Evolutionary conservation across 208 protist genomes (phyloP), one percentile per base, ranked within the genome.

Genomic region (Wallacemonas sp.): DNA sequence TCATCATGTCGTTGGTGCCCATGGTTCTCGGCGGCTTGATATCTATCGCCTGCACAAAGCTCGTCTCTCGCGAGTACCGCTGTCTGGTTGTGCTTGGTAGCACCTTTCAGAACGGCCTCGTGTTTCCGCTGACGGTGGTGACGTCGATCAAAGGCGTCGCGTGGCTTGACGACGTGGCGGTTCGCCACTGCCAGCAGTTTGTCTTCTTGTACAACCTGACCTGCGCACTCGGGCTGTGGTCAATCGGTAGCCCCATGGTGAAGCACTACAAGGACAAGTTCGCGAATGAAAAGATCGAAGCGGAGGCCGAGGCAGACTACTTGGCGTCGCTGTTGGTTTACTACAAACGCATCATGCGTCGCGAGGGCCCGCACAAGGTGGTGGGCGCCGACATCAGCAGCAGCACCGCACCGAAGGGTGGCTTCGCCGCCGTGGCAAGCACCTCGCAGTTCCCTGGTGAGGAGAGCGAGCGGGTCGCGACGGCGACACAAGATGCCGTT

Each of bases 91-190:
- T 75, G 36, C 64, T 84, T 23, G 57, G 70, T 14, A 75, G 78
- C 52, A 84, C 78, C 0, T 84, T 84, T 52, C 78, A 84, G 61
- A 80, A 84, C 55, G 78, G 75, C 21, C 57, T 84, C 11, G 68
- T 74, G 1, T 84, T 71, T 63, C 73, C 73, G 21, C 55, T 84
- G 16, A 65, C 70, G 8, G 63, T 84, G 17, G 61, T 75, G 12
- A 70, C 68, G 23, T 80, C 76, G 38, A 63, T 84, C 56, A 57
- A 65, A 23, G 56, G 72, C 36, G 48, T 80, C 23, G 29, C 64
- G 1, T 84, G 73, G 78, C 64, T 70, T 9, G 60, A 76, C 39
- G 49, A 49, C 21, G n/a, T 58, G 33, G 64, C 57, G 1, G 41
- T 69, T n/a, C 23, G 36, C 2, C 56, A 65, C 16, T 68, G 63